Evolutionary conservation across 805 yeast genomes (phyloP).

Genomic region (Starmerella apicola): DNA sequence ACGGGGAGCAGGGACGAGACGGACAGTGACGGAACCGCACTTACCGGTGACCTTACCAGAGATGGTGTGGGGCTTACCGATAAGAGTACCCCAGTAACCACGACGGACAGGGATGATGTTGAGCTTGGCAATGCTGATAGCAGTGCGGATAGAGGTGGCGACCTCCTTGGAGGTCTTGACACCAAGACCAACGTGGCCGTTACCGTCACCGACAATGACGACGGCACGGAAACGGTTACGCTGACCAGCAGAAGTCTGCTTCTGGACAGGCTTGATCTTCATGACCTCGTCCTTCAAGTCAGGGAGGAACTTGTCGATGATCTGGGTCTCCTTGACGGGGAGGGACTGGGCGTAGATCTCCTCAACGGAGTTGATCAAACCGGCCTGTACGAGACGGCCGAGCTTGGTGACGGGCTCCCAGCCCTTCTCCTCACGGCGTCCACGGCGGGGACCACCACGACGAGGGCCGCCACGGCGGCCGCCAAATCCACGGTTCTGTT

Average conservation of each 20-base stretch:
- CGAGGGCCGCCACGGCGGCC: conserved; percentile 28
- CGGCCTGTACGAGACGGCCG: conserved; percentile 99
- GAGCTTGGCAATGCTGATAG: conserved; percentile 97
- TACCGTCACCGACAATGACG: conserved; percentile 97
- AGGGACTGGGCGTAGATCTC: conserved; percentile 98
- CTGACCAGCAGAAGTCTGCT: conserved; percentile 99
- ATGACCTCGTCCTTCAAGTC: conserved; percentile 95
- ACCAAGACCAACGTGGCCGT: conserved; percentile 99
- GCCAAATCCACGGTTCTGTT: conserved; percentile 31
- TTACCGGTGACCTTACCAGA: conserved; percentile 98
- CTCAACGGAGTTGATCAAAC: conserved; percentile 91
- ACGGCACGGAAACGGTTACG: conserved; percentile 99
- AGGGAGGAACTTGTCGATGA: conserved; percentile 93
- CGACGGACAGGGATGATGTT: conserved; percentile 99
- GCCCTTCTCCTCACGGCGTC: conserved; percentile 94
- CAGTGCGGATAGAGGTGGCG: conserved; percentile 99
- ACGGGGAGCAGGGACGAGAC: conserved; percentile 99
- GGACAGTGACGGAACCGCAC: conserved; percentile 98
- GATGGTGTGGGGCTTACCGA: conserved; percentile 99
- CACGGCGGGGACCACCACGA: conserved; percentile 48
- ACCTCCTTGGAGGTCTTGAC: conserved; percentile 99
- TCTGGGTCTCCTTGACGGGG: conserved; percentile 99
- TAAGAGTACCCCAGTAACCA: conserved; percentile 99
- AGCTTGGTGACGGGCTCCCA: conserved; percentile 99
- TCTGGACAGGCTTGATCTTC: conserved; percentile 99